Evolutionary conservation across 2,329 filamentous ascomycete species (phyloP).

Genomic region (Graphilbum ipis-grandicollis): DNA sequence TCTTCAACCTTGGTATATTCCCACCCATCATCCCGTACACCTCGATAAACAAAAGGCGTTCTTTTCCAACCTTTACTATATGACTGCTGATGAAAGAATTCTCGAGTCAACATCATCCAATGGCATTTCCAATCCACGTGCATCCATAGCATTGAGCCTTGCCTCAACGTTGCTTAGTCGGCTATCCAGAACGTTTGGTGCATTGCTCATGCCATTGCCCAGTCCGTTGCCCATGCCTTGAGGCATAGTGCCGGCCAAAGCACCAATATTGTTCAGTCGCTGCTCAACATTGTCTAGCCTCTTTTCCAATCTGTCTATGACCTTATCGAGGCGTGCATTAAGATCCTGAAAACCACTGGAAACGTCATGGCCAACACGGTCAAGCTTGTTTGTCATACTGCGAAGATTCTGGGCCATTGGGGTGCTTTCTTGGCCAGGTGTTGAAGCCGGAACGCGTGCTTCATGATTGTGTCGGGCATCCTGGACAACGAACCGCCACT

Average conservation of each 20-base stretch:
- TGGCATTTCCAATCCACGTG: conserved; percentile 17
- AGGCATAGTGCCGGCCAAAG: conserved; percentile 3
- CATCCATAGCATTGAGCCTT: conserved; percentile 20
- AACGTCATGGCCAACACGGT: conserved; percentile 40
- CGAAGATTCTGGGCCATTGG: conserved; percentile 39
- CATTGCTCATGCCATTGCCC: conserved; percentile 12
- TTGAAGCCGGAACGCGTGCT: conserved; percentile 34
- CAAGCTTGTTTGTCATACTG: conserved; percentile 40
- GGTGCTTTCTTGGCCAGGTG: conserved; percentile 38
- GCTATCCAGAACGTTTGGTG: conserved; percentile 10
- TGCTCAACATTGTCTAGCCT: conserved; percentile 36
- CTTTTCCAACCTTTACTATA: conserved; percentile 14
- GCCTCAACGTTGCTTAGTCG: conserved; percentile 19
- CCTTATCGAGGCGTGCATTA: conserved; percentile 29
- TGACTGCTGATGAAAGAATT: conserved; percentile 16
- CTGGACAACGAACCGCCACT: conserved; percentile 47
- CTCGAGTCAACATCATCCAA: conserved; percentile 23
- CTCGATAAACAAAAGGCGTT: too few species aligned
- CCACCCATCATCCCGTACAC: too few species aligned
- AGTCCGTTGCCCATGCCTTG: conserved; percentile 13
- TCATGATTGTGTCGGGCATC: conserved; percentile 45
- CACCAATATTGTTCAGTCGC: conserved; percentile 8
- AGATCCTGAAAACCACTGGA: conserved; percentile 32
- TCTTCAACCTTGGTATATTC: too few species aligned
- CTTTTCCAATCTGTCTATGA: conserved; percentile 33